Base-by-base conservation (phyloP, 2,329 filamentous ascomycete species). In the Pseudonectria buxi region DNA sequence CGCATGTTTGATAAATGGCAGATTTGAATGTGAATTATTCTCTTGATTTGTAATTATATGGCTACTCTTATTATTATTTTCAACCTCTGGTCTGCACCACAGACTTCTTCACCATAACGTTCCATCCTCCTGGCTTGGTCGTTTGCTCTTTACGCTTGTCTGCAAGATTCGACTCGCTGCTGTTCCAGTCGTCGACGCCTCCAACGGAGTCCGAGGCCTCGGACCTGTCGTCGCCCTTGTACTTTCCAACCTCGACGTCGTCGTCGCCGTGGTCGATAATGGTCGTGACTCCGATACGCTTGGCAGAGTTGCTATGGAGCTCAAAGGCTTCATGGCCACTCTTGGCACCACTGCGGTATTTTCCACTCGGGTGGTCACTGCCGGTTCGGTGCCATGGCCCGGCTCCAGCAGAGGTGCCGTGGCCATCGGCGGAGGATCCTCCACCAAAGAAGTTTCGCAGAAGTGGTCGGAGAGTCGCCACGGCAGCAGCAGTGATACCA, bases 391-490 rank as follows among this genome's bases (percentile, higher is more conserved):
- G 40, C 48, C 48, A 51, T 10, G 34, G 38, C 9, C 40, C 26
- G n/a, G 36, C 47, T 10, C 40, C 26, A 14, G 36, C 47, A 1
- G 49, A 53, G 14, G 49, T 44, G 10, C 40, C 49, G 12, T 39
- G 16, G 7, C 33, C 34, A 7, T 32, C 26, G 4, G 45, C 43
- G 4, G 45, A 44, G 14, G 43, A 45, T 6, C 44, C 44, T 6
- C 15, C 7, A 5, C 40, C 37, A 16, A 47, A 37, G 26, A 45
- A 43, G 25, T 13, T 33, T 10, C 41, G 40, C 26, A 64, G 52
- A 10, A 65, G 59, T 2, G 63, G 62, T 10, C 55, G 52, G 1
- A 68, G 58, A 1, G 65, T 68, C 6, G 65, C 65, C 2, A 63
- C 35, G 1, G 51, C 57, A 6, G 62, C 56, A 7, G 65, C 61